Conservation (phyloP, 2,329 filamentous ascomycete genomes). For the Hymenoscyphus fraxineus region DNA sequence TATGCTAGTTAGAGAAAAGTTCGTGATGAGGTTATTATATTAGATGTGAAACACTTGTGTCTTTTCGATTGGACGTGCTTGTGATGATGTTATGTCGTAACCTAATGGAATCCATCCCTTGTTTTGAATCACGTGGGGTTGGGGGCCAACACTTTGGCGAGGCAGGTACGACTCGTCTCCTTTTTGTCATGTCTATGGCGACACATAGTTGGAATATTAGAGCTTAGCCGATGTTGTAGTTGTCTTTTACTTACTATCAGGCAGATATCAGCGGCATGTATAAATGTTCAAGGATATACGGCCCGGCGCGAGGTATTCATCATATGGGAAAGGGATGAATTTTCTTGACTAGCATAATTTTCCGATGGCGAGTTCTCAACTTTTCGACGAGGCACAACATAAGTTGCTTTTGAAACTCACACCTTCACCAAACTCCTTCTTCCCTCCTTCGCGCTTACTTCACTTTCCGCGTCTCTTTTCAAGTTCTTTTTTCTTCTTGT, state of each 20-base stretch:
- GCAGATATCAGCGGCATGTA: background rate
- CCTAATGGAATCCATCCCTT: no score
- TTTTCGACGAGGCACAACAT: background rate
- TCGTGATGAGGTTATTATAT: background rate
- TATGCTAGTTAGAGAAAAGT: conserved; percentile 3
- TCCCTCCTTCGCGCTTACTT: background rate
- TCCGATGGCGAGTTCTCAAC: background rate
- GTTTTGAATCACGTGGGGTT: background rate
- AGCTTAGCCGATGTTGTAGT: background rate
- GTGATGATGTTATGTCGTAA: background rate
- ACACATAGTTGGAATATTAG: background rate
- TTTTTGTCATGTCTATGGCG: background rate
- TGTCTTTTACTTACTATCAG: background rate
- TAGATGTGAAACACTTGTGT: background rate
- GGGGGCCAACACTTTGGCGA: background rate
- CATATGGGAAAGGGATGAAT: background rate
- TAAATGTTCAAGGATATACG: background rate
- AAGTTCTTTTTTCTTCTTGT: background rate
- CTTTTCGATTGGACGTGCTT: background rate
- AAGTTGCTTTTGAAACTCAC: background rate
- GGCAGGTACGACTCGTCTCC: background rate
- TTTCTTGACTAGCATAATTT: background rate
- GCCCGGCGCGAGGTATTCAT: background rate
- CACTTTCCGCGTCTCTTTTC: background rate
- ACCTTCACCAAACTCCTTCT: background rate